A percentile compares a stretch with the other conserved stretches of the same genome.
These are phyloP conservation scores for Phlebiopsis gigantea DNA, from an alignment of 768 basidiomycete genomes.

Conservation along the genomic window DNA sequence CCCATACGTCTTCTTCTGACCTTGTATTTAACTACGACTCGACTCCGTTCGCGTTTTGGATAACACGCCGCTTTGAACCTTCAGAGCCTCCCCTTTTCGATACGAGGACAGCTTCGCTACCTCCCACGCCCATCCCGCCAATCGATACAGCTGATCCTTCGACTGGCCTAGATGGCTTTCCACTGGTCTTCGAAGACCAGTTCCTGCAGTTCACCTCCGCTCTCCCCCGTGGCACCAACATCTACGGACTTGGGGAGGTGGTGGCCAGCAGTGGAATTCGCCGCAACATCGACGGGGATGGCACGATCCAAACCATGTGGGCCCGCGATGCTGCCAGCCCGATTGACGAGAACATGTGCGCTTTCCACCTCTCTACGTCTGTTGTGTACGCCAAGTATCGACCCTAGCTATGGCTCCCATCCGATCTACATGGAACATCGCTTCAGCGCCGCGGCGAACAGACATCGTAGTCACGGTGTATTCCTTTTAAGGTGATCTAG, in stretches of 20 bases:
- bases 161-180: conserved; percentile 58
- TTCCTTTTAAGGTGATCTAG: conserved; percentile 67
- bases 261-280: conserved; percentile 65
- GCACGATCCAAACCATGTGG: conserved; percentile 67
- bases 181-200: conserved; percentile 74
- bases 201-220: conserved; percentile 72
- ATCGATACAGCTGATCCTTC: conserved; percentile 42
- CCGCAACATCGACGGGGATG: conserved; percentile 47
- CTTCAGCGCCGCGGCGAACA: conserved; percentile 42
- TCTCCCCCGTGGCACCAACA: conserved; percentile 59
- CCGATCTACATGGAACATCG: conserved; percentile 71
- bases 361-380: too few species aligned
- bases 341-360: conserved; percentile 63
- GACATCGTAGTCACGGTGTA: conserved; percentile 66
- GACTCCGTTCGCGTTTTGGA: conserved; percentile 74
- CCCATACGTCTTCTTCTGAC: conserved; percentile 43
- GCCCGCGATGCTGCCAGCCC: conserved; percentile 58
- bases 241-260: conserved; percentile 77
- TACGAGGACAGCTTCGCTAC: conserved; percentile 58
- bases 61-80: conserved; percentile 60
- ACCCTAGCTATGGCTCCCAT: conserved; percentile 58
- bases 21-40: conserved; percentile 62
- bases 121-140: conserved; percentile 52
- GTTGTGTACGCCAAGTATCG: too few species aligned
- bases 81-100: conserved; percentile 59